Base-by-base conservation (phyloP, 257 asterid genomes). In the Plectranthus barbatus region DNA sequence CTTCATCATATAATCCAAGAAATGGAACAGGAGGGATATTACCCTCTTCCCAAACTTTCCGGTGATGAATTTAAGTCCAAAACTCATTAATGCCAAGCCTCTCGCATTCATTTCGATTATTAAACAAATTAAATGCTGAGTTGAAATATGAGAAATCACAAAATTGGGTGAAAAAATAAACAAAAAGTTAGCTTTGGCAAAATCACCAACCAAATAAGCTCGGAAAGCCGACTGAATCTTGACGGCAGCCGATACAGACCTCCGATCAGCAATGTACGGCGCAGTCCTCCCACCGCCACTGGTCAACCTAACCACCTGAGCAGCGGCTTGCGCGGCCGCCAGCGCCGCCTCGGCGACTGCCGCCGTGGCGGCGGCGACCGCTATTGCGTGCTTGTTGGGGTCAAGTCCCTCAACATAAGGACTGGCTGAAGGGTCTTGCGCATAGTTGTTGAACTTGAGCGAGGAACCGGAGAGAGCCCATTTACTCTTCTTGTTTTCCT, bases 301-400 rank as follows among this genome's bases (percentile, higher is more conserved):
- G 4, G 97, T 92, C 66, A 92, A 68, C 46, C 92, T 67, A 36
- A 89, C 95, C 4, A 92, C 98, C 78, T 84, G 90, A 1, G 97
- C 97, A 11, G 98, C 98, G 9, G 98, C 98, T 64, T 89, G 87
- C 3, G 98, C 97, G 2, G 98, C 98, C 5, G 98, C 97, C 4
- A 92, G 87, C 46, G 98, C 98, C 4, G 98, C 98, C 82, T 92
- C 97, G 3, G 98, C 96, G 44, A 91, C 97, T 0, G 91, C 98
- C 1, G 98, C 98, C 1, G 97, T 92, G 33, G 98, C 98, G 39
- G 95, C 97, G 0, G 98, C 98, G 18, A 92, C 97, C n/a, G 96
- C 97, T 65, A 89, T 83, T 1, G 99, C 99, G 39, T 89, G 99
- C 69, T 74, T 85, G 72, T 82, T 92, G 9, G 97, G 86, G 46